Percentiles rank a stretch among this genome's conserved stretches.
These are phyloP conservation scores for Yarrowia keelungensis DNA, from an alignment of 805 yeast genomes.

Conservation along the genomic window DNA sequence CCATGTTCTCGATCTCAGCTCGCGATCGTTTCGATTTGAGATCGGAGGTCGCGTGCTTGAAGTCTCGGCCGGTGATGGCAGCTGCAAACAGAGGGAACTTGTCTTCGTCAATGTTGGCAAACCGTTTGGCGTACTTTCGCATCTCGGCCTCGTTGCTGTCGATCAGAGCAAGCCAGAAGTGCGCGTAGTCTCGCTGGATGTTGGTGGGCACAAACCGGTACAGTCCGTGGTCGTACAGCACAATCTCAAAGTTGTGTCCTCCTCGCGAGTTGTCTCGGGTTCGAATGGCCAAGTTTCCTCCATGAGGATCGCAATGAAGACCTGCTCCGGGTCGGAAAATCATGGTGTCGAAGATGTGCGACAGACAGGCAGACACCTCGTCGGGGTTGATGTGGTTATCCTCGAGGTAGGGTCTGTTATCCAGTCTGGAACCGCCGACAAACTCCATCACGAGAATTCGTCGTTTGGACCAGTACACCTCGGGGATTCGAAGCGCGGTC, in stretches of 20 bases:
- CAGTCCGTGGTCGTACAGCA: conserved; percentile 93
- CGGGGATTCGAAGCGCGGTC: conserved; percentile 85
- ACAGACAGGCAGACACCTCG: conserved; percentile 81
- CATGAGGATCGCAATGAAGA: conserved; percentile 98
- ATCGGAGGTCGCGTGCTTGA: conserved; percentile 67
- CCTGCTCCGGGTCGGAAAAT: conserved; percentile 91
- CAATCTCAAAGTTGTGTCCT: conserved; percentile 83
- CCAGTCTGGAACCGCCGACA: conserved; percentile 81
- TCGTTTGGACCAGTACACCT: conserved; percentile 66
- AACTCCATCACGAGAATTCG: conserved; percentile 89
- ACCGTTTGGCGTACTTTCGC: conserved; percentile 73
- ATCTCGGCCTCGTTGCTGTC: conserved; percentile 71
- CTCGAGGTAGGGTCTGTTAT: conserved; percentile 71
- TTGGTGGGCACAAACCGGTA: conserved; percentile 82
- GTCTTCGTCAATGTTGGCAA: conserved; percentile 78
- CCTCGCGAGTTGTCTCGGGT: conserved; percentile 48
- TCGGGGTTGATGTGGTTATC: conserved; percentile 70
- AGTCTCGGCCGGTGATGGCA: conserved; percentile 94
- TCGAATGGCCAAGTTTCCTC: conserved; percentile 91
- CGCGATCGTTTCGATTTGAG: conserved; percentile 61
- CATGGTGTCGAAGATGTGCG: conserved; percentile 94
- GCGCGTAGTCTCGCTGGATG: conserved; percentile 82
- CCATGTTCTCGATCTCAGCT: conserved; percentile 73
- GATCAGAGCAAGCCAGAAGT: conserved; percentile 88
- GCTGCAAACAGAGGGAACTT: conserved; percentile 87